Percentiles rank a stretch among this genome's conserved stretches.
Evolutionary conservation across 176 grass and related monocot genomes (phyloP).

Genomic region (Aegilops sharonensis): DNA sequence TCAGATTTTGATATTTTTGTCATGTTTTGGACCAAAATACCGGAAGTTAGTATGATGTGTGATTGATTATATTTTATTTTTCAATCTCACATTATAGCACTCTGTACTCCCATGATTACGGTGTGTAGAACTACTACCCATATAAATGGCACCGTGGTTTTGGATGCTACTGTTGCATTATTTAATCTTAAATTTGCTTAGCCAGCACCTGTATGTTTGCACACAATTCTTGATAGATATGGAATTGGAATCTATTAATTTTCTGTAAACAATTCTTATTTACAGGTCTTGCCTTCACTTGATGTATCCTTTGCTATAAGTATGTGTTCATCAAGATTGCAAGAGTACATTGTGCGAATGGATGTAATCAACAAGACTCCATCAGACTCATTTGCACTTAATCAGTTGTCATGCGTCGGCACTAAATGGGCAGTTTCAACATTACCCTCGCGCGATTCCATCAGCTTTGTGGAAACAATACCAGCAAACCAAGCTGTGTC

Average conservation of each 20-base stretch:
- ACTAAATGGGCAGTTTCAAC: conserved; percentile 73
- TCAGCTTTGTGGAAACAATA: conserved; percentile 62
- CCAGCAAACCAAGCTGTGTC: conserved; percentile 67
- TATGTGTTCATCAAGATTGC: conserved; percentile 73
- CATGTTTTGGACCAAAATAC: not conserved
- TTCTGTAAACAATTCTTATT: conserved; percentile 25
- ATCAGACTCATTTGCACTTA: conserved; percentile 60
- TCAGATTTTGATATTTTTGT: not conserved
- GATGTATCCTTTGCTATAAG: conserved; percentile 77
- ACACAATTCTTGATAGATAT: not conserved
- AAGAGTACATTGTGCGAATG: conserved; percentile 88
- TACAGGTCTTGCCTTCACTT: conserved; percentile 78
- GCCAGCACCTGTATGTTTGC: not conserved
- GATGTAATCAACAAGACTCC: conserved; percentile 70
- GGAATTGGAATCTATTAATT: not conserved
- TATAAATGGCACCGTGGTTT: not conserved
- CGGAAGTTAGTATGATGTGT: not conserved
- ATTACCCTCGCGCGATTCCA: conserved; percentile 53
- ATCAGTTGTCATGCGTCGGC: conserved; percentile 85
- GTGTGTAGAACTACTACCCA: not conserved
- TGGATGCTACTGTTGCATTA: not conserved
- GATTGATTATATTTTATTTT: not conserved
- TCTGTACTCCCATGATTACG: not conserved
- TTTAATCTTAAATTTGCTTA: conserved; percentile 4
- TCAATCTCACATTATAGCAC: not conserved